Conservation (phyloP, 306 rosid genomes). For the Fragaria ananassa region DNA sequence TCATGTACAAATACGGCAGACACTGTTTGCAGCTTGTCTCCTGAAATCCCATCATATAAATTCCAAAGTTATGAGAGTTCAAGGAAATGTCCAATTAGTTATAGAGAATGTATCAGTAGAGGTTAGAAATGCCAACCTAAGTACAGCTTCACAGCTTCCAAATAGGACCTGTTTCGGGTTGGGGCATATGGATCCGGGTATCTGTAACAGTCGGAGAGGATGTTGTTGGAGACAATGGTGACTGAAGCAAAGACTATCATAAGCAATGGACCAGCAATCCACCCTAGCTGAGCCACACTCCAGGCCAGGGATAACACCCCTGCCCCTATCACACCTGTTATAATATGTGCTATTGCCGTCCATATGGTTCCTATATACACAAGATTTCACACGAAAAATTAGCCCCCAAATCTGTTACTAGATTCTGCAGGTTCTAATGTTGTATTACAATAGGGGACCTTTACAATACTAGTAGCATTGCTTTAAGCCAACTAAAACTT, state of each 20-base stretch:
- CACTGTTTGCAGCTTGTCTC: slow-evolving; percentile 13
- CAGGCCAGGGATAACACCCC: slow-evolving; percentile 80
- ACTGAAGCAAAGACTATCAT: slow-evolving; percentile 44
- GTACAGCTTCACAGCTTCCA: slow-evolving; percentile 44
- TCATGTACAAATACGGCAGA: slow-evolving; percentile 27
- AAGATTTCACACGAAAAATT: not conserved
- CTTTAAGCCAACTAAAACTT: not conserved
- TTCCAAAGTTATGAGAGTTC: not conserved
- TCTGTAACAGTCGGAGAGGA: slow-evolving; percentile 53
- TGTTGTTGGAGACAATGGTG: slow-evolving; percentile 41
- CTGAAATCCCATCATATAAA: slow-evolving; percentile 16
- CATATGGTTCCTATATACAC: slow-evolving; percentile 21
- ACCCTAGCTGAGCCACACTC: slow-evolving; percentile 75
- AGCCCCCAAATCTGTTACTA: not conserved
- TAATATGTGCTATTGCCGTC: slow-evolving; percentile 59
- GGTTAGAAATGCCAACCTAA: slow-evolving; percentile 24
- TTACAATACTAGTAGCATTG: not conserved
- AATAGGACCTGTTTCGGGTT: slow-evolving; percentile 30
- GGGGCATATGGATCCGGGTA: slow-evolving; percentile 46
- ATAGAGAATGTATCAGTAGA: not conserved
- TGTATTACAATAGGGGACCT: not conserved
- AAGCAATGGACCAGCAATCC: slow-evolving; percentile 59
- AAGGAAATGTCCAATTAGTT: not conserved
- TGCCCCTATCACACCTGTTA: slow-evolving; percentile 81
- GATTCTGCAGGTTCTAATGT: not conserved